Conservation (phyloP, 192 early-diverging fungal species). For the Linnemannia zychae region DNA sequence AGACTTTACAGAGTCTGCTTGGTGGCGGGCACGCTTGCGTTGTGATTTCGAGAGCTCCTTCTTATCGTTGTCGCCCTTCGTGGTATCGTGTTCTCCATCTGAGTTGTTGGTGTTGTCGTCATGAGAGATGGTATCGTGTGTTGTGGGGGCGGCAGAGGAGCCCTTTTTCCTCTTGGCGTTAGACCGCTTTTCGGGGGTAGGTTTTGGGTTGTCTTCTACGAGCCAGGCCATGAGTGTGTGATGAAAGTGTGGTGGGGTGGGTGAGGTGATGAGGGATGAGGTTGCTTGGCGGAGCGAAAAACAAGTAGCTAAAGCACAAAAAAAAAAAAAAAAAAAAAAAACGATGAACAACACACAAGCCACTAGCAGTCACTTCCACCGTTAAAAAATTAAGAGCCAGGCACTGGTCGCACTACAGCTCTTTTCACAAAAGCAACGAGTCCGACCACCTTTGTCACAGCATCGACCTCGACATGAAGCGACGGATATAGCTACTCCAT, state of each 20-base stretch:
- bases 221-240: conserved; percentile 39
- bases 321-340: conserved; percentile 4
- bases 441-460: no score
- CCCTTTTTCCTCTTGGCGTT: conserved; percentile 54
- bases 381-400: neutral
- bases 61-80: neutral
- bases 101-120: neutral
- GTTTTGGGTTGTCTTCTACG: conserved; percentile 33
- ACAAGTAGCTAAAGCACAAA: neutral
- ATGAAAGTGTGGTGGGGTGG: neutral
- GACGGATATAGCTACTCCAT: no score
- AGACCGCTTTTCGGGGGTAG: conserved; percentile 32
- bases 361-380: neutral
- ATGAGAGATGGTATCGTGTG: neutral
- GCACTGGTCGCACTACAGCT: no score
- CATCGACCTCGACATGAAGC: no score
- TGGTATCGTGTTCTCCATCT: neutral
- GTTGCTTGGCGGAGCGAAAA: neutral
- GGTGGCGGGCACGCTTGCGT: conserved; percentile 52
- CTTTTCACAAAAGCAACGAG: no score
- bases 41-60: conserved; percentile 52
- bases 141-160: neutral
- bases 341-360: conserved; percentile 5
- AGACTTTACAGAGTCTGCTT: neutral
- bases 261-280: neutral